These are phyloP conservation scores for Puccinia novopanici DNA, from an alignment of 1,284 basidiomycete genomes.

Conservation along the genomic window DNA sequence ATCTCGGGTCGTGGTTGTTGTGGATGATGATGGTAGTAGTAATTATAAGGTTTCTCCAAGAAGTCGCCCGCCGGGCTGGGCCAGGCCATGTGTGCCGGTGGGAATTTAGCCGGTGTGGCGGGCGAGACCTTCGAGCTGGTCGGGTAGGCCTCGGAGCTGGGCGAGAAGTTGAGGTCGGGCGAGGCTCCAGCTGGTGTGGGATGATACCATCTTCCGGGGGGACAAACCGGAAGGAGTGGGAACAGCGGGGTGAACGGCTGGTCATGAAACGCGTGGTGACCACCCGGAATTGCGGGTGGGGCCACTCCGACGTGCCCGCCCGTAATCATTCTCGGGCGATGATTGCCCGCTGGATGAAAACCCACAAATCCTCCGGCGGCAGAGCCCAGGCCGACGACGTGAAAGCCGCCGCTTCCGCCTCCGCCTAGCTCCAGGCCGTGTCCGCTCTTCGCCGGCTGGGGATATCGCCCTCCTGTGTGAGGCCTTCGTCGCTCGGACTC, in stretches of 20 bases:
- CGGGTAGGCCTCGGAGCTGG: neutral
- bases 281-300: too few species aligned
- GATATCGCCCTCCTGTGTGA: neutral
- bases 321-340: neutral
- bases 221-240: conserved; percentile 6
- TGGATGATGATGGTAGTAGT: neutral
- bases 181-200: neutral
- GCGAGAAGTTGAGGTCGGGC: neutral
- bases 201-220: neutral
- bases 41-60: neutral
- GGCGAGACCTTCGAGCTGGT: neutral
- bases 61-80: neutral
- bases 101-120: neutral
- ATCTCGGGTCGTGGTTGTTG: too few species aligned
- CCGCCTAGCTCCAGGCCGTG: neutral
- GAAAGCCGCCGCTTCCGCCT: neutral
- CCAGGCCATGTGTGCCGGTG: neutral
- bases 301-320: neutral
- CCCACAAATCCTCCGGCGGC: neutral
- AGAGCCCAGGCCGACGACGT: neutral
- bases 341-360: neutral
- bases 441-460: neutral
- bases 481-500: neutral
- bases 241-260: neutral
- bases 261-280: neutral